Conservation (phyloP, 345 rosid genomes). For the Dipteronia sinensis region DNA sequence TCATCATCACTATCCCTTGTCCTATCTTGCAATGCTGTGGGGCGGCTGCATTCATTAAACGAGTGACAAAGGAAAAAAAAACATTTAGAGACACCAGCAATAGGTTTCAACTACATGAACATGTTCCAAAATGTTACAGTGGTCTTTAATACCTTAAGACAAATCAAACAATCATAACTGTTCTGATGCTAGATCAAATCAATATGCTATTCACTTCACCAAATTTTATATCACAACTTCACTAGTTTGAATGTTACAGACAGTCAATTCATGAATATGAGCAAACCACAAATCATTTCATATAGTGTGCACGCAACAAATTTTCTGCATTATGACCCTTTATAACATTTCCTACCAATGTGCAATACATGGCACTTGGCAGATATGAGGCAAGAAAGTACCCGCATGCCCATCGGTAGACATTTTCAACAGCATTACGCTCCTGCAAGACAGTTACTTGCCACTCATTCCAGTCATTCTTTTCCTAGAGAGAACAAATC, state of each 20-base stretch:
- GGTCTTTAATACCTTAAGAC: neutral
- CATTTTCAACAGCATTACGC: conserved; percentile 91
- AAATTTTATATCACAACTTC: neutral
- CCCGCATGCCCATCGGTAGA: conserved; percentile 97
- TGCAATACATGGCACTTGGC: conserved; percentile 14
- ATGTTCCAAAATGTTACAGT: neutral
- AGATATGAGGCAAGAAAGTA: conserved; percentile 35
- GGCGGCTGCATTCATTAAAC: conserved; percentile 62
- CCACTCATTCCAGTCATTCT: conserved; percentile 86
- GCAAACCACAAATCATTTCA: neutral
- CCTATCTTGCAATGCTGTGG: conserved; percentile 91
- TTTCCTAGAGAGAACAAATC: conserved; percentile 52
- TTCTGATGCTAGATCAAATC: neutral
- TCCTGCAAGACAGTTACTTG: conserved; percentile 70
- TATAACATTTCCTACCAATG: neutral
- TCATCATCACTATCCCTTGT: conserved; percentile 92
- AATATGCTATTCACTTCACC: neutral
- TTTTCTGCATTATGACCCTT: neutral
- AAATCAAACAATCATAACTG: neutral
- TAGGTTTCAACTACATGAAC: neutral
- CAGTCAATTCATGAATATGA: neutral
- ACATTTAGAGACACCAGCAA: neutral
- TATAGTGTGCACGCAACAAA: neutral
- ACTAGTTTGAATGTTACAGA: neutral
- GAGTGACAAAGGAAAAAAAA: neutral